Evolutionary conservation across 257 asterid species (phyloP), one percentile per base, ranked within the genome.

Genomic region (Nicotiana attenuata): DNA sequence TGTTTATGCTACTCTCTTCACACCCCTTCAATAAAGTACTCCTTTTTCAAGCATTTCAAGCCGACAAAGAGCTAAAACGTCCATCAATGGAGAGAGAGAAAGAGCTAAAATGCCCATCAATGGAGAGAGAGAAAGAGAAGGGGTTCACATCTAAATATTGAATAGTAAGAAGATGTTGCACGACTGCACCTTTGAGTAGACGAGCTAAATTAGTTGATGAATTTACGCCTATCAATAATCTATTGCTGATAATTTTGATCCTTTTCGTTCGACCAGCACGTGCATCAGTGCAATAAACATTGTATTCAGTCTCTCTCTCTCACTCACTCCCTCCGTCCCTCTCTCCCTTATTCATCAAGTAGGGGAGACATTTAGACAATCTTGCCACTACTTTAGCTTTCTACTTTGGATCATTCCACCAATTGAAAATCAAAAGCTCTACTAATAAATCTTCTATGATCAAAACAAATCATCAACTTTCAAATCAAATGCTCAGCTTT

Each of bases 401-500:
- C 78, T 71, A 71, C 78, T 71, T 71, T 5, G 60, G 16, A 69
- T 41, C 78, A 22, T 73, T 56, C 52, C 29, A 71, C 56, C 65
- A 66, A 28, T 69, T 31, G 65, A 35, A 60, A 57, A 71, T 22
- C 60, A 81, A 55, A 50, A 57, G 26, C 33, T 56, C 75, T 38
- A 71, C 22, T 24, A 81, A 71, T 41, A n/a, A 38, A 73, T 69
- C 63, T 67, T 33, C 63, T 28, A 81, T 65, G 55, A 65, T 41
- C 66, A 85, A 17, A 73, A 31, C 41, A 38, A 71, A 55, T 76
- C 76, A 82, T 31, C 69, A 64, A 29, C 61, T 50, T 14, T 78
- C 29, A 31, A 67, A 63, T 26, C 24, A 29, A 71, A 38, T 60
- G 53, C 80, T 57, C 65, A 73, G 66, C 75, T 80, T 90, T 64